Conservation (phyloP, 495 filamentous ascomycete species). For the Pyronema domesticum region DNA sequence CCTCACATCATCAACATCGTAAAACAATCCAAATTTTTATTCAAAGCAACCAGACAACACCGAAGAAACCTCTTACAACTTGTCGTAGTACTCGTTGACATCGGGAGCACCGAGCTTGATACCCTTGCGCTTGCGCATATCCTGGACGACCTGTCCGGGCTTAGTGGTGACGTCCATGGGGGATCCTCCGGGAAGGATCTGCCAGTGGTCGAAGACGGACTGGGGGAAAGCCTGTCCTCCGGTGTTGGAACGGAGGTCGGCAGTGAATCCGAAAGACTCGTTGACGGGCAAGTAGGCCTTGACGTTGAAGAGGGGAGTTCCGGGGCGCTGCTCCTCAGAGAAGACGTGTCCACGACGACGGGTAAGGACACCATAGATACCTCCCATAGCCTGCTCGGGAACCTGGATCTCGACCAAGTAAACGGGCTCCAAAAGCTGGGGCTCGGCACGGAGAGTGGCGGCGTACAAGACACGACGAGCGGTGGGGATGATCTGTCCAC, state of each 20-base stretch:
- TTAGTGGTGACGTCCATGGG: conserved; percentile 72
- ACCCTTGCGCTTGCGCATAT: conserved; percentile 98
- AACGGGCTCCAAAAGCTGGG: conserved; percentile 84
- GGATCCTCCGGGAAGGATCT: conserved; percentile 82
- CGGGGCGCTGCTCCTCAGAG: conserved; percentile 90
- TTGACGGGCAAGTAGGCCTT: conserved; percentile 99
- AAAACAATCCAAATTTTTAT: too few relatives aligned
- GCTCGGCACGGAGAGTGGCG: conserved; percentile 74
- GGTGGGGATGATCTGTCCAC: conserved; percentile 96
- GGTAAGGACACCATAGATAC: conserved; percentile 99
- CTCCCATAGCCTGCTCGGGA: conserved; percentile 96
- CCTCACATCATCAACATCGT: too few relatives aligned
- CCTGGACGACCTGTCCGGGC: conserved; percentile 66
- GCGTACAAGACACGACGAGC: conserved; percentile 95
- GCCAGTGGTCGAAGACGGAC: conserved; percentile 96
- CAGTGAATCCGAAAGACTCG: conserved; percentile 99
- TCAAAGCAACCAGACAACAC: too few relatives aligned
- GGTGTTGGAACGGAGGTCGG: conserved; percentile 81
- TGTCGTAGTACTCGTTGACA: conserved; percentile 79
- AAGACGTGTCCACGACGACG: conserved; percentile 98
- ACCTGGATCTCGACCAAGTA: conserved; percentile 99
- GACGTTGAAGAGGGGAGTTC: conserved; percentile 98
- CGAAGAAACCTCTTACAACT: conserved; percentile 47
- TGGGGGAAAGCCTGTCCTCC: conserved; percentile 98
- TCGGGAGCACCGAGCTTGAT: conserved; percentile 56